Evolutionary conservation across 371 early-diverging fungal species (phyloP), one percentile per base, ranked within the genome.

Genomic region (Mucor velutinosus): DNA sequence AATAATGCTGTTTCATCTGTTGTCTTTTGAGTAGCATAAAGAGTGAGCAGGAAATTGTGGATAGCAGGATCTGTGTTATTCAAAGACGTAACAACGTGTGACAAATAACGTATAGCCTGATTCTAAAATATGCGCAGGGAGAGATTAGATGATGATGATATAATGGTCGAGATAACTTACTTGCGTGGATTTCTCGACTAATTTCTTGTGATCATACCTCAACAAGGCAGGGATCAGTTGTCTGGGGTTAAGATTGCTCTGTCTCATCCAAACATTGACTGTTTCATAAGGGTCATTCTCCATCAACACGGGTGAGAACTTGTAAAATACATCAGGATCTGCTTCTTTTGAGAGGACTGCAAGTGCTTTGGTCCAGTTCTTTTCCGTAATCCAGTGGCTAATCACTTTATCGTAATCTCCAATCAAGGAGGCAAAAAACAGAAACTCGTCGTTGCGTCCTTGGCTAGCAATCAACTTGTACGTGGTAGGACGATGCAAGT

Each of bases 31-130:
- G 89, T 86, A 0, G 92, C 95, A 68, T 94, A 92, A 7, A 97
- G 78, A 12, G 92, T 92, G 23, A 98, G 76, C 25, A 97, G 78
- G 67, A 91, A 95, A 77, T 98, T 97, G 83, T 98, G 97, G 59
- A 98, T 89, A 0, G 91, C 90, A 0, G 93, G 87, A 74, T 97
- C 97, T 1, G 90, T 90, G 68, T 92, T 94, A 43, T 83, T 83
- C 17, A 92, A 82, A 30, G 86, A 81, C 6, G 90, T 80, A 3
- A 93, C 93, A 25, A 93, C 92, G 75, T 92, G 93, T 3, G 90
- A 88, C 58, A 98, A 73, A 70, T 97, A 97, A 27, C 95, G 85
- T 32, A 96, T 92, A 0, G 95, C 94, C 79, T 95, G 96, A 74
- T 94, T 94, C 82, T 89, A 78, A 10, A 7, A 33, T 8, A 25